Evolutionary conservation across 1,139 yeast genomes (phyloP).

Genomic region (Taphrina flavorubra): DNA sequence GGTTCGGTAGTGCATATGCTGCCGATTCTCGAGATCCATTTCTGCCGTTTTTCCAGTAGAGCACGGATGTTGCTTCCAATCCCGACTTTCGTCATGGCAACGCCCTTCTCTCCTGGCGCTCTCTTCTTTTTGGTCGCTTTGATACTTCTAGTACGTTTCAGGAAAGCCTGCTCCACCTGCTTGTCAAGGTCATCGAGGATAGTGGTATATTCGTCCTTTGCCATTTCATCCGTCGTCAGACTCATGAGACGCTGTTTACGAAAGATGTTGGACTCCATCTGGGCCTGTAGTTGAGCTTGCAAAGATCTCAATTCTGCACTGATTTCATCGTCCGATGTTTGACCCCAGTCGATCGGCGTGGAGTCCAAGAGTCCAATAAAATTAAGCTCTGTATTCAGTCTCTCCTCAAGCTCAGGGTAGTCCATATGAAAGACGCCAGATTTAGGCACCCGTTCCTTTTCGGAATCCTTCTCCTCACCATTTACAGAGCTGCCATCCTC

Average conservation of each 20-base stretch:
- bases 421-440: conserved; percentile 55
- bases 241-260: conserved; percentile 73
- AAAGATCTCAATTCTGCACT: conserved; percentile 78
- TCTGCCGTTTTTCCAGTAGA: conserved; percentile 77
- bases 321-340: conserved; percentile 92
- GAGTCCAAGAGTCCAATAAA: conserved; percentile 90
- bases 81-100: conserved; percentile 37
- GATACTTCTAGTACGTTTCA: conserved; percentile 81
- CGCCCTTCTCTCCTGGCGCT: conserved; percentile 38
- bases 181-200: conserved; percentile 92
- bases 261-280: conserved; percentile 67
- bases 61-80: conserved; percentile 74
- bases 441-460: conserved; percentile 46
- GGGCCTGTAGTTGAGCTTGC: conserved; percentile 70
- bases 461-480: conserved; percentile 48
- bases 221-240: conserved; percentile 83
- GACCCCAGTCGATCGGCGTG: conserved; percentile 55
- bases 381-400: conserved; percentile 82
- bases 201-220: conserved; percentile 91
- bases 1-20: conserved; percentile 32
- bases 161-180: conserved; percentile 93
- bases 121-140: conserved; percentile 74
- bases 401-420: conserved; percentile 80
- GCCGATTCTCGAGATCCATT: conserved; percentile 92
- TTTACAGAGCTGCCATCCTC: conserved; percentile 54